phyloP scores from a whole-genome alignment of 805 yeast genomes.

The Lachancea lanzarotensis region DNA sequence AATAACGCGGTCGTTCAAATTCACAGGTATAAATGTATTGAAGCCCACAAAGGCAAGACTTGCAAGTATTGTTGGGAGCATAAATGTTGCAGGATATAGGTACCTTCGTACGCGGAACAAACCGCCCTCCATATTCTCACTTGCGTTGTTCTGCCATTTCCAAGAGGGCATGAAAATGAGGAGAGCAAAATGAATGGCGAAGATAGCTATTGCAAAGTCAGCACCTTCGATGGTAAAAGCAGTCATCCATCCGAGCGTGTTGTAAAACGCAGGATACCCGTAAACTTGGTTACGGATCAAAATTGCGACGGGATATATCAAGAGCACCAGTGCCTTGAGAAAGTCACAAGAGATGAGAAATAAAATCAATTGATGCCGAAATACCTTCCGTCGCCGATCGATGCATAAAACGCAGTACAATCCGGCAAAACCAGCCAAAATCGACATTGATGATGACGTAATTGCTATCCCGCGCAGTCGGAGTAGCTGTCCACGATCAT shows the following conservation, averaged over 20 bases:
- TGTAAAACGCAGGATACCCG: slow-evolving; percentile 46
- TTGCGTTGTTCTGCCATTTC: slow-evolving; percentile 35
- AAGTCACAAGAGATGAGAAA: slow-evolving; percentile 68
- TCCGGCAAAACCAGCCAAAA: slow-evolving; percentile 50
- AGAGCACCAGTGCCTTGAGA: slow-evolving; percentile 59
- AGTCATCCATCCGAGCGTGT: slow-evolving; percentile 73
- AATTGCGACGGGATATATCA: slow-evolving; percentile 62
- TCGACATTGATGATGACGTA: slow-evolving; percentile 43
- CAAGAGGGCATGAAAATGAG: slow-evolving; percentile 60
- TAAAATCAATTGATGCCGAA: slow-evolving; percentile 64
- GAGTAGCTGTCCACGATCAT: slow-evolving; percentile 12
- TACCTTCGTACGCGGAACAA: slow-evolving; percentile 50
- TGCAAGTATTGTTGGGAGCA: slow-evolving; percentile 63
- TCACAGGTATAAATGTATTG: slow-evolving; percentile 12
- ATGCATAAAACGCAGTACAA: slow-evolving; percentile 56
- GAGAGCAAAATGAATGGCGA: slow-evolving; percentile 77
- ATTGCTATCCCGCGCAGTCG: slow-evolving; percentile 39
- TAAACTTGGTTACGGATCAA: slow-evolving; percentile 39
- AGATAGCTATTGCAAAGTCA: slow-evolving; percentile 72
- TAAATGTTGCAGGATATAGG: slow-evolving; percentile 51
- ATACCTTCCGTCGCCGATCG: slow-evolving; percentile 55
- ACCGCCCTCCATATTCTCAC: slow-evolving; percentile 63
- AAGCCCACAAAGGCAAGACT: slow-evolving; percentile 58
- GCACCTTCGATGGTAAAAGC: slow-evolving; percentile 79
- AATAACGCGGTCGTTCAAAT: slow-evolving; percentile 19